Evolutionary conservation across 164 flowering plant species (phyloP).

Genomic region (Warburgia ugandensis): DNA sequence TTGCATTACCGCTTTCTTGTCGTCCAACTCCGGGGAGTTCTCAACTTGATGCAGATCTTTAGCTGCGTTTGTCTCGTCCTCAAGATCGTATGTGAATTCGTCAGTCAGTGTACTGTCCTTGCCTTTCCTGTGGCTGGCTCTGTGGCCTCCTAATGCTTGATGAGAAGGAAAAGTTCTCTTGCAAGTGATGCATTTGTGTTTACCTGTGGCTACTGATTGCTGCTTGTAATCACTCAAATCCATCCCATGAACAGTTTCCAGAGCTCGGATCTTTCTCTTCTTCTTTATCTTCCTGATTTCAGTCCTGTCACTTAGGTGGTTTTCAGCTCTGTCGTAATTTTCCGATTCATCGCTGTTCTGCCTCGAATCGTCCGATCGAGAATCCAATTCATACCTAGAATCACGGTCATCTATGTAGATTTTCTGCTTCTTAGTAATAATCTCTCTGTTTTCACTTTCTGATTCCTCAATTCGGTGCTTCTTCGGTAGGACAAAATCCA

Average conservation of each 20-base stretch:
- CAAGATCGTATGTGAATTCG: no score
- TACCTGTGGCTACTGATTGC: neutral
- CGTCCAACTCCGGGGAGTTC: neutral
- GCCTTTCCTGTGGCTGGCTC: constrained; percentile 44
- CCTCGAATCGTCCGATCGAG: no score
- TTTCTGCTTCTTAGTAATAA: neutral
- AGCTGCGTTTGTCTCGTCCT: neutral
- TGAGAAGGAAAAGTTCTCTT: constrained; percentile 34
- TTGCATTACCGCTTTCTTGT: neutral
- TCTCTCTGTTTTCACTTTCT: neutral
- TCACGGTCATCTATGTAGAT: neutral
- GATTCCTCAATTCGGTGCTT: constrained; percentile 8
- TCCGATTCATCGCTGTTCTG: neutral
- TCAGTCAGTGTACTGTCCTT: constrained; percentile 3
- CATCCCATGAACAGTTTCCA: constrained; percentile 20
- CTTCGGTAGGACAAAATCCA: no score
- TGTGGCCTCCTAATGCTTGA: constrained; percentile 78
- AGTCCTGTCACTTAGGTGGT: neutral
- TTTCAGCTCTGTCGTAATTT: no score
- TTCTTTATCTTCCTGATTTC: neutral
- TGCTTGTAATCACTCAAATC: no score
- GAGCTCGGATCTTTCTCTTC: constrained; percentile 18
- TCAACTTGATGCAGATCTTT: neutral
- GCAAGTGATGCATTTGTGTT: constrained; percentile 35
- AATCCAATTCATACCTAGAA: neutral